Base-by-base conservation (phyloP, 352 stramenopile genomes). In the Pythium grandisporangium region DNA sequence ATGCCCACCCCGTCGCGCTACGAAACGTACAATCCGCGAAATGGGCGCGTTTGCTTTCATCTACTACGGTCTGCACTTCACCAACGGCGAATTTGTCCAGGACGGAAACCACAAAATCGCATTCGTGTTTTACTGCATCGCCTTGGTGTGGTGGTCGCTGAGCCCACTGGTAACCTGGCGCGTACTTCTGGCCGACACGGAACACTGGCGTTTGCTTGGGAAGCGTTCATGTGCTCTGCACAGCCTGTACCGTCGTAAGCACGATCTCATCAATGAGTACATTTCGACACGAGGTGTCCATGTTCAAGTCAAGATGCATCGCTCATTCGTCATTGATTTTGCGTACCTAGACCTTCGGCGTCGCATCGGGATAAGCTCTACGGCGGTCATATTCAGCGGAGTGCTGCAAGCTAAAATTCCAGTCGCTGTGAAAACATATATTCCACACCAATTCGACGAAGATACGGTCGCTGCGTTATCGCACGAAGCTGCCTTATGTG, bases 121-220 rank as follows among this genome's bases (percentile, higher is more conserved):
- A 6, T 73, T 74, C 38, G 48, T 41, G 2, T 30, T 76, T 27
- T 62, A 47, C 14, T 66, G 76, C 17, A 45, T 48, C 6, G 55
- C 59, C 22, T 36, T 84, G 30, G 60, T 69, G 21, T 90, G 69
- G 62, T 64, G 51, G 6, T 63, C 70, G 0, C 34, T 86, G 6
- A 65, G 62, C 20, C 79, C 79, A 5, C 53, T 86, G 8, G 61
- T 84, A 5, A 73, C 87, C 44, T 88, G 71, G 74, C 61, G 74
- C 42, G 63, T 88, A 13, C 55, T 91, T 8, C 70, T 66, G 19
- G 76, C 76, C 3, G 76, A 90, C 38, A 90, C 76, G 8, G 63
- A 68, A 32, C 58, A 90, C 45, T 90, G 76, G 76, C 62, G 76
- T 16, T 70, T 73, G 2, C 43, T 91, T 0, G 70, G 72, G 6